Conservation (phyloP, 2,329 filamentous ascomycete species). For the Acrodontium crateriforme region DNA sequence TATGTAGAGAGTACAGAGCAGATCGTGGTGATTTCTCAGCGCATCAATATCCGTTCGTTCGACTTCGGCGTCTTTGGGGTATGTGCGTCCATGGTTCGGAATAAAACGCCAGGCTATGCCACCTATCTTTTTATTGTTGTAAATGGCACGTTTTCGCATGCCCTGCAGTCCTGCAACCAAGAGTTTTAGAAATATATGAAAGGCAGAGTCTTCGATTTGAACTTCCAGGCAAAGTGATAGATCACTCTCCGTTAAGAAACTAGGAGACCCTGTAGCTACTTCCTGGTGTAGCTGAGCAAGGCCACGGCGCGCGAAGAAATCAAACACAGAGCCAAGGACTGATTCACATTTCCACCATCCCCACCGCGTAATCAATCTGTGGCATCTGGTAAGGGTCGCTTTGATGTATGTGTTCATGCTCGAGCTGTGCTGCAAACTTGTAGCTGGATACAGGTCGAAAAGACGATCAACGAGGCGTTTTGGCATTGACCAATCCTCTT, state of each 20-base stretch:
- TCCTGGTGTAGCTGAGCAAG: slow-evolving; percentile 41
- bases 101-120: slow-evolving; percentile 43
- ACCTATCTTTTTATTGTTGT: slow-evolving; percentile 40
- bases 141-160: slow-evolving; percentile 27
- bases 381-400: slow-evolving; percentile 37
- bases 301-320: slow-evolving; percentile 44
- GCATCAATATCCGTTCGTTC: slow-evolving; percentile 41
- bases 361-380: slow-evolving; percentile 40
- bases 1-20: slow-evolving; percentile 47
- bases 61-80: slow-evolving; percentile 43
- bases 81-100: slow-evolving; percentile 46
- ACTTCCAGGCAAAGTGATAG: slow-evolving; percentile 30
- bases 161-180: slow-evolving; percentile 36
- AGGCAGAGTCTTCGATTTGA: slow-evolving; percentile 37
- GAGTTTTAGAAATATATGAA: slow-evolving; percentile 46
- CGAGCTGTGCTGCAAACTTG: slow-evolving; percentile 24
- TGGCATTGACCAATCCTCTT: slow-evolving; percentile 38
- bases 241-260: slow-evolving; percentile 39
- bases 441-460: slow-evolving; percentile 33
- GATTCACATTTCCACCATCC: slow-evolving; percentile 43
- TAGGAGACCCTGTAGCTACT: slow-evolving; percentile 36
- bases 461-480: slow-evolving; percentile 33
- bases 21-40: slow-evolving; percentile 47
- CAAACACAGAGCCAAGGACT: slow-evolving; percentile 40
- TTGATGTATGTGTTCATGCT: slow-evolving; percentile 44